Evolutionary conservation across 2,329 filamentous ascomycete genomes (phyloP).

Genomic region (Ophiostoma tasmaniense): DNA sequence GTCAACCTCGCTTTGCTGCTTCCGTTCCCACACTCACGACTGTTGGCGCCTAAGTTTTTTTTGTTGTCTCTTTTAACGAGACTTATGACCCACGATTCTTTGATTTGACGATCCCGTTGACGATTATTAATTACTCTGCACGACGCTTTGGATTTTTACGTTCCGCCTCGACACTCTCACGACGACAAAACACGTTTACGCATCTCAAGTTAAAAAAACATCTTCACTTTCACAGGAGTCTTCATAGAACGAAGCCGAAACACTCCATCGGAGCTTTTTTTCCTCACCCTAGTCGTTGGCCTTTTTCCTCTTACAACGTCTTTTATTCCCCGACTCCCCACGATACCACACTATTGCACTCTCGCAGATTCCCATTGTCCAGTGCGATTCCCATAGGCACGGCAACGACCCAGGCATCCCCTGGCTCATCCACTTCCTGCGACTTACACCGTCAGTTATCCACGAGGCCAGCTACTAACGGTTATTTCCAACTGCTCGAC

Average conservation of each 20-base stretch:
- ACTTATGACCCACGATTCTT: constrained; percentile 8
- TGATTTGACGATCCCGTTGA: constrained; percentile 1
- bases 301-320: neutral
- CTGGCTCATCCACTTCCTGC: neutral
- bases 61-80: neutral
- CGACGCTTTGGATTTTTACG: neutral
- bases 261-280: neutral
- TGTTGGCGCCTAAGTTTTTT: constrained; percentile 9
- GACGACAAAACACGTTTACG: constrained; percentile 10
- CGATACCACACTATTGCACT: neutral
- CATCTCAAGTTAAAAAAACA: neutral
- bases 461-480: neutral
- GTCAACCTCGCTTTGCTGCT: constrained; percentile 8
- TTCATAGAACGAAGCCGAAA: neutral
- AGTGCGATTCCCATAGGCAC: neutral
- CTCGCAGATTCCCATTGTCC: neutral
- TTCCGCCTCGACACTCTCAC: constrained; percentile 2
- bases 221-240: neutral
- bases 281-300: neutral
- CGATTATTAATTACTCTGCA: neutral
- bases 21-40: constrained; percentile 11
- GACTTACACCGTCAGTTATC: neutral
- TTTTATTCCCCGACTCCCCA: neutral
- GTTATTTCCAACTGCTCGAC: neutral
- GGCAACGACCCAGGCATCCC: neutral